These are phyloP conservation scores for Collybia nuda DNA, from an alignment of 768 basidiomycete genomes.

Conservation along the genomic window DNA sequence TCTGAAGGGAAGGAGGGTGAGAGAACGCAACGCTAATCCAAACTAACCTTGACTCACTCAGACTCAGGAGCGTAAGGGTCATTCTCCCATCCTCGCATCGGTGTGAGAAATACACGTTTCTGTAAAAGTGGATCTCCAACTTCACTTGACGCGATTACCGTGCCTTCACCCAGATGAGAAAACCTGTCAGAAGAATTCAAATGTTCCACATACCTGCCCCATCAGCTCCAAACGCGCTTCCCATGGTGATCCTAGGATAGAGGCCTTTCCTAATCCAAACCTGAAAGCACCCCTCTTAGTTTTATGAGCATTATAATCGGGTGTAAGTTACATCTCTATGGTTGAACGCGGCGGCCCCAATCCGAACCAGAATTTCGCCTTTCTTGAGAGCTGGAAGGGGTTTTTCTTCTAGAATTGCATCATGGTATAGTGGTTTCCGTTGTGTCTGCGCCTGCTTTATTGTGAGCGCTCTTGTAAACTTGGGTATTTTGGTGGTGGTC, in stretches of 20 bases:
- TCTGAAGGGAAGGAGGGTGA: conserved; percentile 22
- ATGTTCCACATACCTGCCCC: conserved; percentile 56
- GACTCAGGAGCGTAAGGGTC: conserved; percentile 66
- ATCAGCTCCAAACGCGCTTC: conserved; percentile 66
- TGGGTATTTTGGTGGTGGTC: conserved; percentile 29
- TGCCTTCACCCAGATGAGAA: conserved; percentile 37
- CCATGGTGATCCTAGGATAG: conserved; percentile 64
- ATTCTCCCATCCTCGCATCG: conserved; percentile 74
- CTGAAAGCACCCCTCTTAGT: conserved; percentile 29
- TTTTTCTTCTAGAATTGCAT: conserved; percentile 51
- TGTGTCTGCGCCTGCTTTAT: conserved; percentile 40
- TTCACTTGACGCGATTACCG: conserved; percentile 57
- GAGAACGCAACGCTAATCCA: background rate
- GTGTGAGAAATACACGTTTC: conserved; percentile 72
- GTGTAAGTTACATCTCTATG: conserved; percentile 58
- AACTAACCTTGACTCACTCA: conserved; percentile 35
- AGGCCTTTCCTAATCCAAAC: conserved; percentile 71
- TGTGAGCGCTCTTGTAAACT: conserved; percentile 45
- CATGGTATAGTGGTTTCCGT: conserved; percentile 49
- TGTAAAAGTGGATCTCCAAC: conserved; percentile 54
- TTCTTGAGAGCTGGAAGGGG: conserved; percentile 48
- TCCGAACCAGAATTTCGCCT: conserved; percentile 66
- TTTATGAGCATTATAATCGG: background rate
- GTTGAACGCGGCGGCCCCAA: conserved; percentile 74
- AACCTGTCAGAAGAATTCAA: background rate